Conservation (phyloP, 1,284 basidiomycete species). For the Apiotrichum porosum region DNA sequence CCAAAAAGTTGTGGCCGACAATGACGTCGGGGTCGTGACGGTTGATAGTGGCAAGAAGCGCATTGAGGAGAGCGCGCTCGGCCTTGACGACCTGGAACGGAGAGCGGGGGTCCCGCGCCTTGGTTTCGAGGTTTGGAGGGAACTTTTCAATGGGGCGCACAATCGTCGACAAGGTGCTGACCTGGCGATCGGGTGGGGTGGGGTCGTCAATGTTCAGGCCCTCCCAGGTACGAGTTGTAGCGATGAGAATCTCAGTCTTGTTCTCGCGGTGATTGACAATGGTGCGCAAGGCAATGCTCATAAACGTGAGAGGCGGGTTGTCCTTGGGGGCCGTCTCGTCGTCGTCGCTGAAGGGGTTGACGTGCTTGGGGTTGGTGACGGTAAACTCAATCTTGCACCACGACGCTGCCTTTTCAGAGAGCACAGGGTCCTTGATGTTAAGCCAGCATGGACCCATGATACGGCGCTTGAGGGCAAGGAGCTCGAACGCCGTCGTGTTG, state of each 20-base stretch:
- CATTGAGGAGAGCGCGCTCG: slow-evolving; percentile 81
- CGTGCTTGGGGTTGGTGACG: slow-evolving; percentile 77
- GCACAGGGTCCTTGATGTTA: slow-evolving; percentile 66
- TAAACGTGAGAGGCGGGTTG: slow-evolving; percentile 81
- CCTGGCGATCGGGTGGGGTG: slow-evolving; percentile 77
- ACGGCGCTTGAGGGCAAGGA: slow-evolving; percentile 90
- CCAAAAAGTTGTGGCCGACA: slow-evolving; percentile 90
- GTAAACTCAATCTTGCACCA: slow-evolving; percentile 95
- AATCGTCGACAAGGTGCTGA: slow-evolving; percentile 78
- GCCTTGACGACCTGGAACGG: slow-evolving; percentile 71
- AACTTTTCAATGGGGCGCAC: slow-evolving; percentile 88
- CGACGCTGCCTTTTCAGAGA: slow-evolving; percentile 74
- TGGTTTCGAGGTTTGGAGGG: slow-evolving; percentile 75
- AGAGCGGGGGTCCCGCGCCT: slow-evolving; percentile 58
- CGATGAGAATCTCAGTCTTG: slow-evolving; percentile 86
- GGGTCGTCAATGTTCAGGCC: slow-evolving; percentile 84
- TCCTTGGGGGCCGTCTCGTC: slow-evolving; percentile 72
- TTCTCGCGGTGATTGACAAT: slow-evolving; percentile 93
- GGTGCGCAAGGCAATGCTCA: slow-evolving; percentile 83
- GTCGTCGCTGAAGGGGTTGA: slow-evolving; percentile 74
- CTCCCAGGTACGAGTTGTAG: slow-evolving; percentile 79
- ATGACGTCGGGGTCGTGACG: slow-evolving; percentile 91
- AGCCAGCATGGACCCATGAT: slow-evolving; percentile 99
- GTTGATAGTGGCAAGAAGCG: slow-evolving; percentile 73
- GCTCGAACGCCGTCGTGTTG: slow-evolving; percentile 86